Base-by-base conservation (phyloP, 345 rosid species). In the Gossypioides kirkii region DNA sequence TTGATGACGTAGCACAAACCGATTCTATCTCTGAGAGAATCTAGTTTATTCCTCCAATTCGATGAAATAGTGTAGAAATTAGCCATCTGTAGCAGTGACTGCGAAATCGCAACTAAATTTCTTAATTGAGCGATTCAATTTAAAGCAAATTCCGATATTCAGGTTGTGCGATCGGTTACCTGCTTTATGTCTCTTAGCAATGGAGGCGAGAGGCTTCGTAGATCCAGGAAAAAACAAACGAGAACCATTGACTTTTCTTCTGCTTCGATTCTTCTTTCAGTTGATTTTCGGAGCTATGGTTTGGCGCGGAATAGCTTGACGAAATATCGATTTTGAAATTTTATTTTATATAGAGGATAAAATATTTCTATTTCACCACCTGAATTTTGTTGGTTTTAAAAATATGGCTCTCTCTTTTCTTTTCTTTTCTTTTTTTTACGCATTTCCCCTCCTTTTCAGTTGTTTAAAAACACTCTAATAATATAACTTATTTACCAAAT, bases 1-100 rank as follows among this genome's bases (percentile, higher is more conserved):
- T 80, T 83, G 43, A 55, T 17, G 77, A 90, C 50, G 65, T 94
- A 94, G 78, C 90, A 90, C 80, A 90, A 70, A 71, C 89, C 91
- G 73, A 90, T 86, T 76, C 87, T 78, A 79, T 89, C 93, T 11
- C 84, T 59, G 75, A 86, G 79, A 72, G 83, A 76, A 47, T 81
- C 81, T 32, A 83, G 79, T 70, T 14, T 81, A 61, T 50, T 71
- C 17, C 75, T 73, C 17, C 78, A 63, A 73, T 82, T 70, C 52
- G 82, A 82, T 1, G 89, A 87, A 67, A 91, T 36, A 0, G 87
- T 88, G 76, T 85, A 86, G 78, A 87, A 82, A 81, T 91, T 94
- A 13, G 89, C 90, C 49, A 94, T 87, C 67, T 83, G 91, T 74
- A 94, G 70, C 82, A 89, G 84, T 75, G 86, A 84, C 96, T 91